Evolutionary conservation across 2,329 filamentous ascomycete species (phyloP), one percentile per base, ranked within the genome.

Genomic region (Nothophaeocryptopus gaeumannii): DNA sequence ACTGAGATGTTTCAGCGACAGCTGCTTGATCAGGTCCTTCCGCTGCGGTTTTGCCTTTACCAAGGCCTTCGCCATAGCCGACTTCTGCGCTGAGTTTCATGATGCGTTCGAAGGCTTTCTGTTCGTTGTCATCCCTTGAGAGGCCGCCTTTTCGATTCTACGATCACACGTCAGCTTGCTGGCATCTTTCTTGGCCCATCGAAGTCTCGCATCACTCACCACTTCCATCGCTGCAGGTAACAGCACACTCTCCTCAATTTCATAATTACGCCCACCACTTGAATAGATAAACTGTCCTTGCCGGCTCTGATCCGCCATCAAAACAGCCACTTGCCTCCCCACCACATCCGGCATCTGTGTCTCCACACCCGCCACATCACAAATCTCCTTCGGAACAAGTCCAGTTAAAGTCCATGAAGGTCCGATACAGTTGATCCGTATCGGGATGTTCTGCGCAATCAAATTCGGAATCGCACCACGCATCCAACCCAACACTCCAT

Each of bases 401-500:
- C 67, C 72, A 12, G 77, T 78, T 2, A 70, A 65, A 0, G 80
- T 82, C 79, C 79, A 83, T 29, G 70, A 75, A 1, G 80, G 79
- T 1, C 77, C 73, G 14, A 83, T 66, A 5, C 71, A 74, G 66
- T 84, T 84, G 43, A 83, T 61, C 11, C 80, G 76, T 37, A 83
- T 74, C 1, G 77, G 74, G 1, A 77, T 52, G 4, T 37, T 48
- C 14, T 37, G 45, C 12, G 13, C 61, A 53, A 9, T 69, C 58
- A 10, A 55, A 3, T 73, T 63, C 2, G 66, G 63, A 1, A 71
- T 62, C 8, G 80, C 64, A 2, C 75, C 74, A 26, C 79, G 73
- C 15, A 78, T 70, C 47, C 80, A 74, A 2, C 80, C 80, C 0
- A 82, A 54, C 0, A 80, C 74, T 15, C 72, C 80, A 47, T 81